Evolutionary conservation across 2,329 filamentous ascomycete genomes (phyloP).

Genomic region (Pseudogymnoascus sp.): DNA sequence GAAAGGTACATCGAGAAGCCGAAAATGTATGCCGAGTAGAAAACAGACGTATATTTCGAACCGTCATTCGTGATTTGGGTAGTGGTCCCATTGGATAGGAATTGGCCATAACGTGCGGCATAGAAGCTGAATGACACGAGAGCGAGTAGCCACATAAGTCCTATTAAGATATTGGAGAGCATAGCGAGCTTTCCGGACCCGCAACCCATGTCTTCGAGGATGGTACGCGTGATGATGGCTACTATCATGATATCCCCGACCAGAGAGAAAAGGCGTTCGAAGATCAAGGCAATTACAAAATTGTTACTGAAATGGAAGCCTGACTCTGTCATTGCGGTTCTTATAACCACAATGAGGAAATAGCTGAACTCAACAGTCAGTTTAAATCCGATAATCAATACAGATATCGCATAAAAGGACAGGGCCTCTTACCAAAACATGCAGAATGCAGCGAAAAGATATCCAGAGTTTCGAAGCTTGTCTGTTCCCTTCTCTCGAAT

Average conservation of each 20-base stretch:
- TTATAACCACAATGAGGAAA: background rate
- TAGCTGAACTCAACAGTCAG: background rate
- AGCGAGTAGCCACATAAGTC: constrained; percentile 17
- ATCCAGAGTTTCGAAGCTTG: constrained; percentile 2
- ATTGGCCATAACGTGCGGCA: background rate
- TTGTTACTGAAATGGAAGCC: background rate
- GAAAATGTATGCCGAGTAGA: constrained; percentile 13
- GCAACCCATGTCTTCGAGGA: background rate
- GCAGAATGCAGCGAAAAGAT: background rate
- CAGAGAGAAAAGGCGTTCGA: background rate
- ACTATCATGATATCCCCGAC: constrained; percentile 1
- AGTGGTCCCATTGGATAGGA: background rate
- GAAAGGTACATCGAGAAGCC: constrained; percentile 18
- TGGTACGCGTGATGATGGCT: background rate
- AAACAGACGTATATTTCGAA: background rate
- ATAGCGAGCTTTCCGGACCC: background rate
- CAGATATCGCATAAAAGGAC: background rate
- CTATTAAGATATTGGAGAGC: background rate
- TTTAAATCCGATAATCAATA: background rate
- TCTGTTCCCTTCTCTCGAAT: constrained; percentile 3
- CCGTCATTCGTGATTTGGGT: background rate
- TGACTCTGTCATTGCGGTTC: background rate
- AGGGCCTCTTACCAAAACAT: background rate
- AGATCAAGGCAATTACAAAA: background rate
- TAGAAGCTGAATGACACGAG: background rate